These are phyloP conservation scores for Aureobasidium sp. DNA, from an alignment of 2,329 filamentous ascomycete species.

Conservation along the genomic window DNA sequence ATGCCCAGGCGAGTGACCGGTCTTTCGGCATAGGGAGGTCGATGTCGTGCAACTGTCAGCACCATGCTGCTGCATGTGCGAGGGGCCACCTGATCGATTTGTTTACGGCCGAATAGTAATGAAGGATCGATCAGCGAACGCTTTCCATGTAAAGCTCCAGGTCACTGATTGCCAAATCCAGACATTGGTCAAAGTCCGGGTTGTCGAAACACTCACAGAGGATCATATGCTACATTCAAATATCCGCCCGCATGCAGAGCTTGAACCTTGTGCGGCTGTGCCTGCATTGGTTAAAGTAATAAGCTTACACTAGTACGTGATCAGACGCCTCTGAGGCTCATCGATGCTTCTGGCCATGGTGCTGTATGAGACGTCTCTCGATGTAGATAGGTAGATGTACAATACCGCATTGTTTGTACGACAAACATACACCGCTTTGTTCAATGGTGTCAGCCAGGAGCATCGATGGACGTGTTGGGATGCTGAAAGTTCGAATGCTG, in stretches of 20 bases:
- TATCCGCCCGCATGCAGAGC: not conserved
- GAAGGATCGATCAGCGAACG: not conserved
- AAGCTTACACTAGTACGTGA: not conserved
- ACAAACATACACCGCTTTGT: not conserved
- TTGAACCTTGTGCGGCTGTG: not conserved
- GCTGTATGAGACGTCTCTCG: not conserved
- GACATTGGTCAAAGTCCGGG: not conserved
- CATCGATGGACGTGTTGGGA: not conserved
- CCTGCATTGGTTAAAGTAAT: not conserved
- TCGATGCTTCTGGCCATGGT: not conserved
- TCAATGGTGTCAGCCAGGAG: not conserved
- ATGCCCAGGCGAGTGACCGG: not conserved
- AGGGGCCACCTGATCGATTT: not conserved
- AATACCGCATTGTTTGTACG: not conserved
- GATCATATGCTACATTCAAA: not conserved
- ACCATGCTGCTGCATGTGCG: not conserved
- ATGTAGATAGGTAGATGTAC: not conserved
- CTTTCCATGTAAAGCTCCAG: not conserved
- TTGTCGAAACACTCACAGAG: not conserved
- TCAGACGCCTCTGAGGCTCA: not conserved
- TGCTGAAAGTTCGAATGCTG: not conserved
- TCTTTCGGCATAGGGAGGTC: not conserved
- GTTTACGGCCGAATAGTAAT: not conserved
- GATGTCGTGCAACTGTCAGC: not conserved
- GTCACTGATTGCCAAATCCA: not conserved